Conservation (phyloP, 2,329 filamentous ascomycete genomes). For the Sclerotinia borealis region DNA sequence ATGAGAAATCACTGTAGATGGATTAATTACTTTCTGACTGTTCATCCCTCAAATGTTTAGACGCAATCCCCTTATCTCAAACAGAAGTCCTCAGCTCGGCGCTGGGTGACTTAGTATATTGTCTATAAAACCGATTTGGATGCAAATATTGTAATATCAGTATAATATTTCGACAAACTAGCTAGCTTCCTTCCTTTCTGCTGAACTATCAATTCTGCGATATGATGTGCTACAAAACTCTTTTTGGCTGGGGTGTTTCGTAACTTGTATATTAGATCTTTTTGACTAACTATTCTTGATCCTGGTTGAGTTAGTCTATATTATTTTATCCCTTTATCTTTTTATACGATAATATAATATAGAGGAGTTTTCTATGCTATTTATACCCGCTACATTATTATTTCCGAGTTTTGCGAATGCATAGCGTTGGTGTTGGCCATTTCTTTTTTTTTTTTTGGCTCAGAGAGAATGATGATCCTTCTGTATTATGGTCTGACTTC, state of each 20-base stretch:
- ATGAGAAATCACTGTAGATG: background rate
- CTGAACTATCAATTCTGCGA: background rate
- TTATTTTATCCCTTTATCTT: background rate
- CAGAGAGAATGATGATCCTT: background rate
- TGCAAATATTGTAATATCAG: background rate
- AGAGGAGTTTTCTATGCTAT: background rate
- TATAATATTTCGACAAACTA: background rate
- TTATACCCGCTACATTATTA: background rate
- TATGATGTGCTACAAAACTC: background rate
- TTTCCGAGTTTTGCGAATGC: background rate
- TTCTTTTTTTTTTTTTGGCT: background rate
- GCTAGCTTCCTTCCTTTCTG: no score
- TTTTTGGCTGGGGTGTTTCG: background rate
- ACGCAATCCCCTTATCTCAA: background rate
- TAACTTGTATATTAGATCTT: background rate
- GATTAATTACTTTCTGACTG: background rate
- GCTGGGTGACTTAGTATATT: background rate
- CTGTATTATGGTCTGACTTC: background rate
- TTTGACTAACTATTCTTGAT: background rate
- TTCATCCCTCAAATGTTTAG: no score
- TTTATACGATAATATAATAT: no score
- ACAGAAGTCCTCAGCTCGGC: background rate
- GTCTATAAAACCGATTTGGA: background rate
- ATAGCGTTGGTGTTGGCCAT: background rate
- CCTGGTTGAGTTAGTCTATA: background rate